Percentiles rank a stretch among this genome's conserved stretches.
These are phyloP conservation scores for Cenchrus americanus DNA, from an alignment of 176 grass and related monocot genomes.

Conservation along the genomic window DNA sequence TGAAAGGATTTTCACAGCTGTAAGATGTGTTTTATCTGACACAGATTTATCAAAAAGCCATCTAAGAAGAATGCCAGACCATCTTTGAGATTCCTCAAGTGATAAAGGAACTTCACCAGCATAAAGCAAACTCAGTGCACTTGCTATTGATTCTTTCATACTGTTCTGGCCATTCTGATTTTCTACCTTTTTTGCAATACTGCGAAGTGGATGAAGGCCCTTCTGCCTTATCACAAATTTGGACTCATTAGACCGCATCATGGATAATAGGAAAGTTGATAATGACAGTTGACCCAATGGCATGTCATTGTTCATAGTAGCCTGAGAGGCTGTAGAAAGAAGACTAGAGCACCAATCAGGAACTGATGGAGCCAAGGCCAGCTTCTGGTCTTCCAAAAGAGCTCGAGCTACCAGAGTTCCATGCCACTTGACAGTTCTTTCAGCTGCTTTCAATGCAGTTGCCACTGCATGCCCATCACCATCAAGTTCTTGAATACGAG, in stretches of 20 bases:
- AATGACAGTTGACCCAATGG: slow-evolving; percentile 80
- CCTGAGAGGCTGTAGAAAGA: slow-evolving; percentile 92
- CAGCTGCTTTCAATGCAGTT: slow-evolving; percentile 77
- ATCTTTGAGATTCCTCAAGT: slow-evolving; percentile 90
- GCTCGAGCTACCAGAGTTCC: slow-evolving; percentile 77
- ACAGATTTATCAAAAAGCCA: slow-evolving; percentile 93
- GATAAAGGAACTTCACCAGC: slow-evolving; percentile 78
- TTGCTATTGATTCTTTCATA: slow-evolving; percentile 84
- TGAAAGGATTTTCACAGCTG: slow-evolving; percentile 82
- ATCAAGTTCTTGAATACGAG: slow-evolving; percentile 91
- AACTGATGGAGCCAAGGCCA: slow-evolving; percentile 67
- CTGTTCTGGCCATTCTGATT: slow-evolving; percentile 60
- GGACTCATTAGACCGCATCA: slow-evolving; percentile 76
- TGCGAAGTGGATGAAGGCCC: slow-evolving; percentile 80
- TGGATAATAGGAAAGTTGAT: slow-evolving; percentile 83
- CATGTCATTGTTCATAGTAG: slow-evolving; percentile 71
- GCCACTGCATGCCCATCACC: slow-evolving; percentile 77
- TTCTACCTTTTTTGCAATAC: slow-evolving; percentile 79
- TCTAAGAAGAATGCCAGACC: slow-evolving; percentile 86
- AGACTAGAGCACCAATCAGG: slow-evolving; percentile 90
- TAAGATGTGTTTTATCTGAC: slow-evolving; percentile 61
- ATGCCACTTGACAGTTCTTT: slow-evolving; percentile 99
- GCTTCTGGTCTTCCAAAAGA: slow-evolving; percentile 77
- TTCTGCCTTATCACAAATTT: slow-evolving; percentile 84
- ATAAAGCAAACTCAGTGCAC: slow-evolving; percentile 73